Base-by-base conservation (phyloP, 2,329 filamentous ascomycete species). In the Aspergillus tubingensis region DNA sequence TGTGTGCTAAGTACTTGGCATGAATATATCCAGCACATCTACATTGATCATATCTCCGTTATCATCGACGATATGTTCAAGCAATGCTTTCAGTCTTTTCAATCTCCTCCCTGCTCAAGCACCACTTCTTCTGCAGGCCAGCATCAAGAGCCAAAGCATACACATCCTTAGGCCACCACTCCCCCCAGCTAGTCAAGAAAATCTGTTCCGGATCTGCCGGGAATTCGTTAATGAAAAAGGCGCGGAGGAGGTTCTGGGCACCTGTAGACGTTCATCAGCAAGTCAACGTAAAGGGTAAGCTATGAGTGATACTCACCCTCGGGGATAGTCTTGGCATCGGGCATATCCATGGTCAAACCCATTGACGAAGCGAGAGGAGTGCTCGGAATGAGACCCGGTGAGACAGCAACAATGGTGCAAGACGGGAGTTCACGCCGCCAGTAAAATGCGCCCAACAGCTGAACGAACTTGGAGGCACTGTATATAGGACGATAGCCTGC, bases 131-230 rank as follows among this genome's bases (percentile, higher is more conserved):
- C 49, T 70, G 68, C 21, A 70, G 48, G 1, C 47, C 48, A 5
- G 39, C 23, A 49, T 70, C 68, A 32, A 70, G 57, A 11, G 65
- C 68, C 13, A 62, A 4, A 5, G 61, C 57, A 59, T 68, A 67
- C 23, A 70, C 68, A 61, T 70, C 64, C 58, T 60, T 68, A 3
- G 68, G 61, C 68, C 68, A 70, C 68, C 68, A 70, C 50, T 70
- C 68, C n/a, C 68, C 68, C 68, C 68, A 70, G 43, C 68, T 70
- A 23, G 68, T 70, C 59, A 70, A 44, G 52, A 70, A 68, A 15
- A 70, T 63, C 38, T 69, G 68, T 43, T 70, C 60, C 0, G 67
- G 68, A 32, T 70, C 66, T 6, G 52, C 50, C 3, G 68, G 68
- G 10, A 70, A 19, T 25, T 70, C 61, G 2, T 56, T 63, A 8